Base-by-base conservation (phyloP, 2,329 filamentous ascomycete genomes). In the Hypoxylon sp. region DNA sequence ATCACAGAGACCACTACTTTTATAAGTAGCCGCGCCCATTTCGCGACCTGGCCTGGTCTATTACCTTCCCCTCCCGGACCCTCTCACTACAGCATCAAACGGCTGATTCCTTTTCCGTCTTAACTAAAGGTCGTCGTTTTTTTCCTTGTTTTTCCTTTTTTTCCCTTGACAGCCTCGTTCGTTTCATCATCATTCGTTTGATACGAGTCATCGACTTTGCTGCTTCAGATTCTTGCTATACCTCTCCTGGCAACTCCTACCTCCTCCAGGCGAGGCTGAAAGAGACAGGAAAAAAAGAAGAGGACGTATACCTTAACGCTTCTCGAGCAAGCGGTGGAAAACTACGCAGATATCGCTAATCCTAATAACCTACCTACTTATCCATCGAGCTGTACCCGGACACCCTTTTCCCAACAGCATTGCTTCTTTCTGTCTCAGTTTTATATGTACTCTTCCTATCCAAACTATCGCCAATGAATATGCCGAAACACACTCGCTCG, bases 401-500 rank as follows among this genome's bases (percentile, higher is more conserved):
- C 59, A 64, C 63, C 65, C 51, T 60, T 48, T 46, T 7, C 36
- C 14, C 43, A 17, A 51, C 43, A 53, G 63, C 55, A 28, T 67
- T 49, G 52, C 17, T 57, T 64, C 59, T 52, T 58, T 57, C 23
- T 28, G 28, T 67, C 67, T 51, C 66, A 57, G 46, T 66, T 68
- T 63, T 65, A 63, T 56, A 62, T 69, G 61, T 67, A 58, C 58
- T 71, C 50, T 65, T 67, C 67, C 46, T 34, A 13, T 56, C 52
- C 36, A 52, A 41, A 45, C 48, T 56, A 63, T 38, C 51, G 34
- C 63, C 68, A 60, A 70, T 72, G 70, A 80, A 73, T 72, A 85
- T 85, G 83, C 80, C 83, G 59, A 84, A 82, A 74, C 81, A 84
- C 72, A 78, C 77, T 7, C 79, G 82, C 65, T 79, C 78, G 61